Percentiles rank a stretch among this genome's conserved stretches.
These are phyloP conservation scores for Crithidia bombi DNA, from an alignment of 208 protist species.

Conservation along the genomic window DNA sequence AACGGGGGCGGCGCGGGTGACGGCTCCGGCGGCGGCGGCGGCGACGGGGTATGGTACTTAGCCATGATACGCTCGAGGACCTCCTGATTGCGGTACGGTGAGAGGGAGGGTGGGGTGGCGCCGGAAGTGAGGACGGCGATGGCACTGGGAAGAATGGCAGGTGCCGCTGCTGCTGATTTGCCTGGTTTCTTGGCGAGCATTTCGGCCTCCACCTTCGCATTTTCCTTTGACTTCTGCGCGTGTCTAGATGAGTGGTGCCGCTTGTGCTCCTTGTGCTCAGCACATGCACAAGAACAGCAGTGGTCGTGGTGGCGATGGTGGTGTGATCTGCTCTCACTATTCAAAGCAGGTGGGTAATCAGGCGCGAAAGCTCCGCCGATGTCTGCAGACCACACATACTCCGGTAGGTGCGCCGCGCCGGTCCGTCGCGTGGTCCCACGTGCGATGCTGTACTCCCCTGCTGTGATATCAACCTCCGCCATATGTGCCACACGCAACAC, in stretches of 20 bases:
- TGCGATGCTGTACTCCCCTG: constrained; percentile 25
- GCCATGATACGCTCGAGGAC: constrained; percentile 40
- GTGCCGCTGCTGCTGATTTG: neutral
- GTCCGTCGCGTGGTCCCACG: constrained; percentile 17
- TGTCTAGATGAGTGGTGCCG: neutral
- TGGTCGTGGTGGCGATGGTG: neutral
- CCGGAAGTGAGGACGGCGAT: constrained; percentile 10
- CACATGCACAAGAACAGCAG: constrained; percentile 2
- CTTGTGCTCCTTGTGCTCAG: neutral
- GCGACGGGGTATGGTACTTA: constrained; percentile 21
- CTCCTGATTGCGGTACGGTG: constrained; percentile 46
- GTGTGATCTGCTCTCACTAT: neutral
- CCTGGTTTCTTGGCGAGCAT: neutral
- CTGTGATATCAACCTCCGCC: constrained; percentile 73
- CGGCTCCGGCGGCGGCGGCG: constrained; percentile 6
- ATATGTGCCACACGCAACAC: constrained; percentile 41
- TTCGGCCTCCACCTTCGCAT: neutral
- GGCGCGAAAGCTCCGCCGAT: neutral
- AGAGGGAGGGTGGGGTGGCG: constrained; percentile 10
- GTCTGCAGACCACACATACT: constrained; percentile 2
- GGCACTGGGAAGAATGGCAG: constrained; percentile 10
- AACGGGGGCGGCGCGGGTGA: constrained; percentile 9
- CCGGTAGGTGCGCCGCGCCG: constrained; percentile 18
- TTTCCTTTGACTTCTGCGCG: neutral
- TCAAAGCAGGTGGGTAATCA: neutral